Evolutionary conservation across 2,329 filamentous ascomycete species (phyloP).

Genomic region (Cordyceps fumosorosea): DNA sequence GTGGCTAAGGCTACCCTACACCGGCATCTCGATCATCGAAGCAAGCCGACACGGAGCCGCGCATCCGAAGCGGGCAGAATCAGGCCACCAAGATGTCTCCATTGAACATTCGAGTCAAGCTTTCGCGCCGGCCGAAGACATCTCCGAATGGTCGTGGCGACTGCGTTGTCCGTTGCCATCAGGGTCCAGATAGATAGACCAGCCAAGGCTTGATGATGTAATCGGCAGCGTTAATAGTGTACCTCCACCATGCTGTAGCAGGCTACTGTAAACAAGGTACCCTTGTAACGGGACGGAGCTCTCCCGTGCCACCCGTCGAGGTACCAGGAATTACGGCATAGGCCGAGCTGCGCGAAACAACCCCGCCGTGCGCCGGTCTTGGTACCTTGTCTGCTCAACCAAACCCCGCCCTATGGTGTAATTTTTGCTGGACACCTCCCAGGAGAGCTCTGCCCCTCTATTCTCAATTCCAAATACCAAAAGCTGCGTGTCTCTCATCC

Average conservation of each 20-base stretch:
- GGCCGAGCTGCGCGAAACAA: background rate
- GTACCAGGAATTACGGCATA: background rate
- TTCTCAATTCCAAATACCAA: constrained; percentile 8
- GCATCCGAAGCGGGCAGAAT: background rate
- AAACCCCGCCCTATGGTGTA: constrained; percentile 7
- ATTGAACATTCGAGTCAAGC: background rate
- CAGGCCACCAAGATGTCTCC: background rate
- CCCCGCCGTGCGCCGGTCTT: background rate
- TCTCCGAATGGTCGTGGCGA: background rate
- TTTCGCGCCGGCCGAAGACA: background rate
- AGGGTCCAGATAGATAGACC: background rate
- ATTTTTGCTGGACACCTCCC: background rate
- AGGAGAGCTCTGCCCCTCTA: constrained; percentile 4
- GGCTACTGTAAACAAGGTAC: background rate
- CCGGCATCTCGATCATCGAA: constrained; percentile 11
- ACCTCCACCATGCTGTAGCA: background rate
- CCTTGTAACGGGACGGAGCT: background rate
- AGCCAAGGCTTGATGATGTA: background rate
- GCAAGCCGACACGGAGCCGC: constrained; percentile 6
- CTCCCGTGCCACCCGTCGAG: background rate
- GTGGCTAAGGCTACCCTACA: constrained; percentile 10
- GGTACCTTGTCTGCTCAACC: background rate
- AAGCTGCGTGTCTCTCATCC: constrained; percentile 1
- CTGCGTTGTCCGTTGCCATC: background rate
- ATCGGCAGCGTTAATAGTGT: background rate